Conservation (phyloP, 1,139 yeast genomes). For the Saccharomyces hybrid region DNA sequence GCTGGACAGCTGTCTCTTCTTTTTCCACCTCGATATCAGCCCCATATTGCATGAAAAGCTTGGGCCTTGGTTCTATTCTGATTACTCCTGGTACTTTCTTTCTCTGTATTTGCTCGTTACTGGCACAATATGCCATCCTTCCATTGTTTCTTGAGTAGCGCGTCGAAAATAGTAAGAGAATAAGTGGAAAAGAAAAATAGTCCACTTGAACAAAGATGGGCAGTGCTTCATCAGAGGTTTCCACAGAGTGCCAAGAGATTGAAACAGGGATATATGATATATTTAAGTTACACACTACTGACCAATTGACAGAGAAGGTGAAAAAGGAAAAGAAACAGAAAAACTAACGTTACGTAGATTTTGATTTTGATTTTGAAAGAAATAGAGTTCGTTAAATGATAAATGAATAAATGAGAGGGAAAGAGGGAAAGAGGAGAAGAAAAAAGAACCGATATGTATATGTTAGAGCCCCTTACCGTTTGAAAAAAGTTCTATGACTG, state of each 20-base stretch:
- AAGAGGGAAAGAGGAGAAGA: not conserved
- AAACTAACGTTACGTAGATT: not conserved
- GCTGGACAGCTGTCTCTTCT: not conserved
- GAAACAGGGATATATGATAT: not conserved
- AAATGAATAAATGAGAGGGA: not conserved
- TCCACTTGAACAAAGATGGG: not conserved
- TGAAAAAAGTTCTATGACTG: constrained; percentile 35
- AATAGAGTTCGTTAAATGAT: not conserved
- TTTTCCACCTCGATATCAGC: constrained; percentile 5
- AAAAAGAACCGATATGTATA: constrained; percentile 10
- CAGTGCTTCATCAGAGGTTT: not conserved
- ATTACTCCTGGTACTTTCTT: not conserved
- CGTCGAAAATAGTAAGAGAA: not conserved
- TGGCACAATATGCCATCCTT: not conserved
- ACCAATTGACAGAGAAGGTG: not conserved
- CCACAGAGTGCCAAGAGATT: not conserved
- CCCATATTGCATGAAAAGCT: constrained; percentile 1
- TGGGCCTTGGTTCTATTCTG: not conserved
- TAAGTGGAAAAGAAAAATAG: not conserved
- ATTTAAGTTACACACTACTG: not conserved
- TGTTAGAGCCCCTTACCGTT: constrained; percentile 30
- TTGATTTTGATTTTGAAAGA: not conserved
- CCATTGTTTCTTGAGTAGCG: not conserved
- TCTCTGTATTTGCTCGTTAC: not conserved
- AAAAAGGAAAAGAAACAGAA: not conserved